phyloP scores from a whole-genome alignment of 768 basidiomycete species.

The Pulveroboletus sp. region DNA sequence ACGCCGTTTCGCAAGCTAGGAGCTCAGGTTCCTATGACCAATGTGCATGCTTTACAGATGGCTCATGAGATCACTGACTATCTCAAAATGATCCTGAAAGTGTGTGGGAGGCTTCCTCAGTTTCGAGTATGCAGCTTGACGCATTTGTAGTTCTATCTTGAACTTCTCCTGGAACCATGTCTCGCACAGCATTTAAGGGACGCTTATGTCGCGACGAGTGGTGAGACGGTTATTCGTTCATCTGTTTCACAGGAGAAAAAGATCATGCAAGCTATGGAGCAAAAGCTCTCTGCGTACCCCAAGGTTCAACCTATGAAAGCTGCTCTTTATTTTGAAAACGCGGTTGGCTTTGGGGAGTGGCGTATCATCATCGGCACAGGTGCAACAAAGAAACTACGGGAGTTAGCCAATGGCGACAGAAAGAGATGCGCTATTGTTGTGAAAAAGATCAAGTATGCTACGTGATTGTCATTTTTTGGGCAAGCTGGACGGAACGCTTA shows the following conservation, averaged over 20 bases:
- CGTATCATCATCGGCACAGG: slow-evolving; percentile 49
- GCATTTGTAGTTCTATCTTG: slow-evolving; percentile 23
- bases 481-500: background rate
- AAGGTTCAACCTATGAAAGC: slow-evolving; percentile 55
- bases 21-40: slow-evolving; percentile 21
- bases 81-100: slow-evolving; percentile 29
- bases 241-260: background rate
- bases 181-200: slow-evolving; percentile 8
- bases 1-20: slow-evolving; percentile 30
- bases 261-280: background rate
- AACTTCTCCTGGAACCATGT: slow-evolving; percentile 14
- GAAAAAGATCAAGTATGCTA: slow-evolving; percentile 62
- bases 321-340: slow-evolving; percentile 55
- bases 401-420: slow-evolving; percentile 40
- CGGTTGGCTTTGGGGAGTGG: slow-evolving; percentile 63
- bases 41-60: slow-evolving; percentile 14
- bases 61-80: slow-evolving; percentile 15
- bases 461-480: background rate
- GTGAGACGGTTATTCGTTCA: background rate
- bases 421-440: slow-evolving; percentile 50
- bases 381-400: slow-evolving; percentile 47
- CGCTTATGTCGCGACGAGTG: slow-evolving; percentile 4
- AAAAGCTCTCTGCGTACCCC: slow-evolving; percentile 34
- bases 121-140: background rate
- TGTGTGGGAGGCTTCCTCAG: slow-evolving; percentile 1